A percentile compares a stretch with the other conserved stretches of the same genome.
These are phyloP conservation scores for Lachancea meyersii DNA, from an alignment of 805 yeast genomes.

Conservation along the genomic window DNA sequence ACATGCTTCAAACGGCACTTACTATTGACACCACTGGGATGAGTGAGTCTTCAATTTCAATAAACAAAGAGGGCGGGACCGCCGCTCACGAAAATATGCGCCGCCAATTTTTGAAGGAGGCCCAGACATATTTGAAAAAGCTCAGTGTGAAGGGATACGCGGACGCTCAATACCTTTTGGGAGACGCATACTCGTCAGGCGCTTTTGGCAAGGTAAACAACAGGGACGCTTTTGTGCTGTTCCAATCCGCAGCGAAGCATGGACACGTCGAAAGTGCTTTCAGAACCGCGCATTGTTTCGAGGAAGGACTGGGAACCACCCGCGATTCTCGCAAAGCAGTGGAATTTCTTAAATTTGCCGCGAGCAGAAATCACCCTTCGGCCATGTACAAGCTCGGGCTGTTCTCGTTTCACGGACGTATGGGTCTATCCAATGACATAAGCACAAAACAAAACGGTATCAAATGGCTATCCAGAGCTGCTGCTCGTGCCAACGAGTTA, in stretches of 20 bases:
- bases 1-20: constrained; percentile 79
- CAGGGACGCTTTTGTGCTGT: constrained; percentile 66
- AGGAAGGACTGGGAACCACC: constrained; percentile 89
- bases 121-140: constrained; percentile 59
- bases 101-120: constrained; percentile 66
- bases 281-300: constrained; percentile 84
- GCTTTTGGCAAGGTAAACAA: constrained; percentile 75
- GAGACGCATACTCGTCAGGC: constrained; percentile 83
- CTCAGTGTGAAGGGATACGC: constrained; percentile 74
- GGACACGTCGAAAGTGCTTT: constrained; percentile 89
- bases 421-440: constrained; percentile 70
- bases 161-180: constrained; percentile 88
- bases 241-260: constrained; percentile 87
- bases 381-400: constrained; percentile 92
- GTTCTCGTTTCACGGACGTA: constrained; percentile 72
- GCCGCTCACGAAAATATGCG: constrained; percentile 34
- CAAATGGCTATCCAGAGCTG: constrained; percentile 87
- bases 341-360: constrained; percentile 79
- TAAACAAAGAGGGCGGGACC: background rate
- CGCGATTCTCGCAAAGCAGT: constrained; percentile 82
- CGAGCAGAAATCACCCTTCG: constrained; percentile 89
- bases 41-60: constrained; percentile 1
- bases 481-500: constrained; percentile 73
- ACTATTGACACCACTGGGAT: constrained; percentile 37
- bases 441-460: constrained; percentile 79